A percentile compares a stretch with the other conserved stretches of the same genome.
These are phyloP conservation scores for Thielaviopsis musarum DNA, from an alignment of 2,329 filamentous ascomycete genomes.

Conservation along the genomic window DNA sequence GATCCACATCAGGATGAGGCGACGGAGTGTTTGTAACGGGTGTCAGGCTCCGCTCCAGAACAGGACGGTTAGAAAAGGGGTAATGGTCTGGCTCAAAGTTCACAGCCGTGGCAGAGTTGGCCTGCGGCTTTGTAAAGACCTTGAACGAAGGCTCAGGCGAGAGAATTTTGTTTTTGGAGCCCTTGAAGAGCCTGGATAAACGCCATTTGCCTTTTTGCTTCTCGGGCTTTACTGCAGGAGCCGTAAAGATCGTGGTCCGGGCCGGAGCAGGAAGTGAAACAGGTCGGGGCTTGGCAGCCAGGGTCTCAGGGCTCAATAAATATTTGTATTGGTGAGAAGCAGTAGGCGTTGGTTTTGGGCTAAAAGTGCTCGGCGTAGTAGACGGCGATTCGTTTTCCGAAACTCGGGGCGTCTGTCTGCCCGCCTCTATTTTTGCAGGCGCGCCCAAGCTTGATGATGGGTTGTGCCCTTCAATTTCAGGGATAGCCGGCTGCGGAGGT, in stretches of 20 bases:
- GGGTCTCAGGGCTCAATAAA: neutral
- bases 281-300: neutral
- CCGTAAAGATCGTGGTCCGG: neutral
- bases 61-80: neutral
- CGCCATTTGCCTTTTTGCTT: conserved; percentile 6
- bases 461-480: neutral
- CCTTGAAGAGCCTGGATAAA: conserved; percentile 1
- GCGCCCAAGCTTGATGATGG: neutral
- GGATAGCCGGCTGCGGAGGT: neutral
- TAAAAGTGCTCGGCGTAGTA: neutral
- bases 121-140: neutral
- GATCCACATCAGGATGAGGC: neutral
- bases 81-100: neutral
- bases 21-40: neutral
- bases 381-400: neutral
- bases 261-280: neutral
- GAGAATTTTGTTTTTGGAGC: neutral
- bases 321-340: neutral
- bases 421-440: neutral
- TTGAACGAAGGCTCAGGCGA: neutral
- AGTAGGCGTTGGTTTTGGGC: neutral
- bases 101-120: neutral
- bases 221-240: neutral
- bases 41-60: neutral
- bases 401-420: neutral